phyloP scores from a whole-genome alignment of 257 asterid species.

The Thymus mandschuricus region DNA sequence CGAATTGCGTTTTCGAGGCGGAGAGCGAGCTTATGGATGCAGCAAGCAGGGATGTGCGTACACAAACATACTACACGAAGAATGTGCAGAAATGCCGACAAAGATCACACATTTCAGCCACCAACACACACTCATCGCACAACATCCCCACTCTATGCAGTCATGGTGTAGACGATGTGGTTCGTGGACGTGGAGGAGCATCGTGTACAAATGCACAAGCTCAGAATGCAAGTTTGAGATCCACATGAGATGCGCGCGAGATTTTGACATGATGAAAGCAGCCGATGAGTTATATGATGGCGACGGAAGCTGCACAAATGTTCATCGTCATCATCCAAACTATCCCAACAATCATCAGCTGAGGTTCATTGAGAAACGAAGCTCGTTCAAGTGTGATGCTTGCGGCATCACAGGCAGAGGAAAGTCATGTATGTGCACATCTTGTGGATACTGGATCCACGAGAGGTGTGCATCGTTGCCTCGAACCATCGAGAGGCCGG shows the following conservation, averaged over 20 bases:
- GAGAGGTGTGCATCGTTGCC: neutral
- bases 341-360: neutral
- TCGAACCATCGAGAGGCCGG: neutral
- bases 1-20: neutral
- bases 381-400: neutral
- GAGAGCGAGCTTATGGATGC: constrained; percentile 2
- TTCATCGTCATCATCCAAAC: neutral
- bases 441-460: neutral
- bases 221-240: neutral
- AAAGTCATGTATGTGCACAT: neutral
- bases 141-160: neutral
- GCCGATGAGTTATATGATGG: neutral
- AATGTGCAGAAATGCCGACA: neutral
- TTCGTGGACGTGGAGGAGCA: neutral
- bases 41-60: neutral
- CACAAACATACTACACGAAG: neutral
- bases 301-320: neutral
- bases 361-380: neutral
- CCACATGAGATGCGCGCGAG: neutral
- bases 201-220: neutral
- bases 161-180: too few species aligned
- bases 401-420: neutral
- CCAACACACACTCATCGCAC: neutral
- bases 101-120: neutral
- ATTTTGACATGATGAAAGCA: neutral